Conservation (phyloP, 495 filamentous ascomycete genomes). For the Penicillium alfredii region DNA sequence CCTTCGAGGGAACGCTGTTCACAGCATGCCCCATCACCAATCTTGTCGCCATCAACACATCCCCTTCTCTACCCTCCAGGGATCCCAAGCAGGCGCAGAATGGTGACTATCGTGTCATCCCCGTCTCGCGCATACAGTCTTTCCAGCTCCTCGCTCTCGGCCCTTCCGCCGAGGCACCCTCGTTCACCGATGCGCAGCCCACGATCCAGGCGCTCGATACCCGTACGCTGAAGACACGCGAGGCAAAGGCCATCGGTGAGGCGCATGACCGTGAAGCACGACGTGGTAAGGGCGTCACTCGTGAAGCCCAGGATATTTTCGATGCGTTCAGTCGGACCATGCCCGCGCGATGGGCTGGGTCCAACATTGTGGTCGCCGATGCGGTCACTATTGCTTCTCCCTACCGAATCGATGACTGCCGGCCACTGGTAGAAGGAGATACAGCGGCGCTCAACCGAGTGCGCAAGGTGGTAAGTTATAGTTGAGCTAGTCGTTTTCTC, state of each 20-base stretch:
- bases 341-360: constrained; percentile 57
- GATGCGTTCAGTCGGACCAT: constrained; percentile 59
- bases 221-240: constrained; percentile 47
- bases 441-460: constrained; percentile 50
- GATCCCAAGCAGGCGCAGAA: constrained; percentile 36
- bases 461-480: constrained; percentile 55
- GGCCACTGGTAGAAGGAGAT: constrained; percentile 42
- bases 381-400: constrained; percentile 56
- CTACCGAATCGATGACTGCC: constrained; percentile 56
- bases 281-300: constrained; percentile 56
- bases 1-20: constrained; percentile 59
- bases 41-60: constrained; percentile 56
- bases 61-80: constrained; percentile 26
- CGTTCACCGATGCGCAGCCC: constrained; percentile 38
- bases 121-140: constrained; percentile 57
- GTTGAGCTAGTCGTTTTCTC: too few species aligned
- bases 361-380: constrained; percentile 58
- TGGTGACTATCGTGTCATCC: constrained; percentile 60
- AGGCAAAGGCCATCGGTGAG: constrained; percentile 47
- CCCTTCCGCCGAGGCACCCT: constrained; percentile 43
- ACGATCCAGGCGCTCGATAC: constrained; percentile 45
- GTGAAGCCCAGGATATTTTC: constrained; percentile 65
- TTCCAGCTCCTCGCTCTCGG: constrained; percentile 58
- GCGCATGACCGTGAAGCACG: constrained; percentile 49
- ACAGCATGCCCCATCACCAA: constrained; percentile 63